A percentile compares a stretch with the other conserved stretches of the same genome.
Evolutionary conservation across 805 yeast genomes (phyloP).

Genomic region (Lipomyces lipofer): DNA sequence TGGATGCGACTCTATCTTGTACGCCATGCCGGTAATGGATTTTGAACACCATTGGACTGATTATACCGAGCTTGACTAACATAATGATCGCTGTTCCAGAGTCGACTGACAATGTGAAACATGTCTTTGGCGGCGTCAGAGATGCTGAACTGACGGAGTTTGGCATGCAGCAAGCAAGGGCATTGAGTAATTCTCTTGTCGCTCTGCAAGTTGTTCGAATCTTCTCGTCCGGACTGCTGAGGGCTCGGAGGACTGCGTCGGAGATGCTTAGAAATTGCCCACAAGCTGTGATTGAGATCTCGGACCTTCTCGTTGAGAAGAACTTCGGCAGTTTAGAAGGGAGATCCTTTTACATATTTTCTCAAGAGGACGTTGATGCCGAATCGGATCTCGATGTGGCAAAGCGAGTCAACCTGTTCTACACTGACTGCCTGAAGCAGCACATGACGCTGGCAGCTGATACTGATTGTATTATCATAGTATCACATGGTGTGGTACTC

Average conservation of each 20-base stretch:
- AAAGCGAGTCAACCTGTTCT: conserved; percentile 11
- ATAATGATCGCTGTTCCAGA: conserved; percentile 18
- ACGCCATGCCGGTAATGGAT: conserved; percentile 26
- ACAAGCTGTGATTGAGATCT: conserved; percentile 2
- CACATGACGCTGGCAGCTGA: background rate
- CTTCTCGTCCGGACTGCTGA: conserved; percentile 13
- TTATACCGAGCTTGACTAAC: no score
- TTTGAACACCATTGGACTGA: no score
- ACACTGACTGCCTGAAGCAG: background rate
- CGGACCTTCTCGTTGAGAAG: conserved; percentile 17
- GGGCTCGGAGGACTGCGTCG: conserved; percentile 23
- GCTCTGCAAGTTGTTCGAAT: conserved; percentile 1
- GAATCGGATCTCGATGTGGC: conserved; percentile 5
- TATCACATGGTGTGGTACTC: conserved; percentile 21
- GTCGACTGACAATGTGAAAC: conserved; percentile 22
- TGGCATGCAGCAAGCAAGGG: conserved; percentile 22
- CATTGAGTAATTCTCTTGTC: background rate
- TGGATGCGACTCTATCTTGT: conserved; percentile 20
- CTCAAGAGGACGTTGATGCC: background rate
- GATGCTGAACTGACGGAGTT: conserved; percentile 24
- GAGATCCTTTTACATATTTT: background rate
- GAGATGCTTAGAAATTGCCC: conserved; percentile 7
- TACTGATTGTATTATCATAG: conserved; percentile 15
- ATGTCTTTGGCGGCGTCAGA: conserved; percentile 25
- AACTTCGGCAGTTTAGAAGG: conserved; percentile 23